Conservation (phyloP, 1,284 basidiomycete species). For the Trametes sp. region DNA sequence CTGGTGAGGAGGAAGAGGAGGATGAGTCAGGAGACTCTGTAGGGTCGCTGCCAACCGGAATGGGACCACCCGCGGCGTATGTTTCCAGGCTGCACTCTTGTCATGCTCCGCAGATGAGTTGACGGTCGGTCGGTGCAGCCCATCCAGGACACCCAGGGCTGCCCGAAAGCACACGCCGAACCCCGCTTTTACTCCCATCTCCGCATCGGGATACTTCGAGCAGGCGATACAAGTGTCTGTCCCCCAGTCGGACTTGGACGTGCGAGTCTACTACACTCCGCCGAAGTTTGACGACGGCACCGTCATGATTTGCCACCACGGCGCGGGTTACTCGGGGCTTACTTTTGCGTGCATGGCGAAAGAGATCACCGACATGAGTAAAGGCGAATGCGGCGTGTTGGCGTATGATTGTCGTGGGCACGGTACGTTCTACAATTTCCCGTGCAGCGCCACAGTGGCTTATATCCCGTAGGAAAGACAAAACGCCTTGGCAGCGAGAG, state of each 20-base stretch:
- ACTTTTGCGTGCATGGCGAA: conserved; percentile 91
- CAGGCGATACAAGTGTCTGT: conserved; percentile 81
- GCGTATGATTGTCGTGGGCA: conserved; percentile 89
- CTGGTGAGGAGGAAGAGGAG: conserved; percentile 64
- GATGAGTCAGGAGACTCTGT: conserved; percentile 64
- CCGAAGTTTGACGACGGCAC: conserved; percentile 56
- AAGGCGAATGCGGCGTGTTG: conserved; percentile 85
- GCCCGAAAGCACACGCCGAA: conserved; percentile 51
- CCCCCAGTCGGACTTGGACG: conserved; percentile 64
- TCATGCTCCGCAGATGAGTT: not conserved
- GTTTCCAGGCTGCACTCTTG: conserved; percentile 37
- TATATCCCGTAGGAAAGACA: conserved; percentile 39
- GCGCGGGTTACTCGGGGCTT: conserved; percentile 90
- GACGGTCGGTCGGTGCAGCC: conserved; percentile 12
- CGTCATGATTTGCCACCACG: conserved; percentile 92
- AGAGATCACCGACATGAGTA: conserved; percentile 67
- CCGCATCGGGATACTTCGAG: conserved; percentile 76
- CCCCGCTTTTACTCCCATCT: conserved; percentile 74
- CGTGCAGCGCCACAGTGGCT: not conserved
- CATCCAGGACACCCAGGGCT: conserved; percentile 28
- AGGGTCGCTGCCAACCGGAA: conserved; percentile 63
- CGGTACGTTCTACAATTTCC: conserved; percentile 51
- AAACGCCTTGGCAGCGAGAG: conserved; percentile 38
- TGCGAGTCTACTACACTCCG: conserved; percentile 81
- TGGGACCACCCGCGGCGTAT: conserved; percentile 68